These are phyloP conservation scores for Xylaria venustula DNA, from an alignment of 495 filamentous ascomycete species.

Conservation along the genomic window DNA sequence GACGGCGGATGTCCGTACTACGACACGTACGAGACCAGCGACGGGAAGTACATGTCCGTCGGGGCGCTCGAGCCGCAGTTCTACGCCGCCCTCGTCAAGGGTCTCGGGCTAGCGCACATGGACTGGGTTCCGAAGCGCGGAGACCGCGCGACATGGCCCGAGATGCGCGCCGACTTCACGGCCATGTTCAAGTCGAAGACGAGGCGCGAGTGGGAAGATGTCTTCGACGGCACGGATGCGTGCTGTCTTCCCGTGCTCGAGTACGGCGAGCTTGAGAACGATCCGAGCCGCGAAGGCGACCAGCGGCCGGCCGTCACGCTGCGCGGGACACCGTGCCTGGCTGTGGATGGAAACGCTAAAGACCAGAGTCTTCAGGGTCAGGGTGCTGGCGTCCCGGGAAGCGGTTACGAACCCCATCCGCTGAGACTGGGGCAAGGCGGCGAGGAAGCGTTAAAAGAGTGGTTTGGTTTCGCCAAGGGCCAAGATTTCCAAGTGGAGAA, in stretches of 20 bases:
- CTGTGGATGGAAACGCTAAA: slow-evolving; percentile 41
- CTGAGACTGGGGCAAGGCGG: slow-evolving; percentile 70
- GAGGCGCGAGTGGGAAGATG: slow-evolving; percentile 73
- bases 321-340: slow-evolving; percentile 59
- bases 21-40: slow-evolving; percentile 80
- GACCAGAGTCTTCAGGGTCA: slow-evolving; percentile 42
- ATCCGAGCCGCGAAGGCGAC: slow-evolving; percentile 58
- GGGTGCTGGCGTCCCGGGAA: slow-evolving; percentile 48
- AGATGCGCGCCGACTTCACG: slow-evolving; percentile 59
- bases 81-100: slow-evolving; percentile 63
- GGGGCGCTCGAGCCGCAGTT: slow-evolving; percentile 89
- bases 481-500: slow-evolving; percentile 64
- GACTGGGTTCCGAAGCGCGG: slow-evolving; percentile 53
- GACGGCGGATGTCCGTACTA: slow-evolving; percentile 88
- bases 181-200: slow-evolving; percentile 69
- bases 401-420: slow-evolving; percentile 61
- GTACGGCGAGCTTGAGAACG: slow-evolving; percentile 66
- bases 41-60: slow-evolving; percentile 83
- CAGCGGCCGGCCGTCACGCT: slow-evolving; percentile 75
- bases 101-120: slow-evolving; percentile 55
- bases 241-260: slow-evolving; percentile 86
- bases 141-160: slow-evolving; percentile 64
- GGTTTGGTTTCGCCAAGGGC: slow-evolving; percentile 77
- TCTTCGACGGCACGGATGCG: slow-evolving; percentile 88
- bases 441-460: slow-evolving; percentile 64